Conservation (phyloP, 2,329 filamentous ascomycete species). For the Penicillium verrucosum region DNA sequence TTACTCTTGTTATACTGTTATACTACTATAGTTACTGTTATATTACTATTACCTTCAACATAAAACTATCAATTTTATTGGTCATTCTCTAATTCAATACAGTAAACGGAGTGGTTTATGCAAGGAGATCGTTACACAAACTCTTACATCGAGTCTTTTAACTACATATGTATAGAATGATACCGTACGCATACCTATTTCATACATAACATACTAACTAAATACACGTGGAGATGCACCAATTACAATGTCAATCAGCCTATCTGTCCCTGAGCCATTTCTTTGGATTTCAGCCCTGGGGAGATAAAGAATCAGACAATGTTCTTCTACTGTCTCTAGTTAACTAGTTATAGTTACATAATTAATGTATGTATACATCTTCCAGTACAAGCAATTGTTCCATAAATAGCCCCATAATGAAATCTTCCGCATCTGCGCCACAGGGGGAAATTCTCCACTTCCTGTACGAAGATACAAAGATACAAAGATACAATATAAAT, state of each 20-base stretch:
- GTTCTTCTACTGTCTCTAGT: not conserved
- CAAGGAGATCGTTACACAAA: not conserved
- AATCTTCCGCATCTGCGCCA: slow-evolving; percentile 3
- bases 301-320: not conserved
- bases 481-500: not conserved
- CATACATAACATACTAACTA: too few relatives aligned
- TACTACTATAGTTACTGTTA: not conserved
- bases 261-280: not conserved
- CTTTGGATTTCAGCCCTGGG: not conserved
- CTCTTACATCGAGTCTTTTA: not conserved
- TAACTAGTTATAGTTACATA: too few relatives aligned
- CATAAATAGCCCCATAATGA: slow-evolving; percentile 4
- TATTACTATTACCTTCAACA: not conserved
- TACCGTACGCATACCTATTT: not conserved
- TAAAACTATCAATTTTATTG: not conserved
- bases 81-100: not conserved
- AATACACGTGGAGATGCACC: not conserved
- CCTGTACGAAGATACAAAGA: not conserved
- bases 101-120: not conserved
- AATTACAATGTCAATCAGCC: not conserved
- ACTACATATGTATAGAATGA: not conserved
- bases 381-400: not conserved
- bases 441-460: slow-evolving; percentile 7
- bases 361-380: too few relatives aligned
- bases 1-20: not conserved